Conservation (phyloP, 1,284 basidiomycete genomes). For the Ustilago vetiveriae region DNA sequence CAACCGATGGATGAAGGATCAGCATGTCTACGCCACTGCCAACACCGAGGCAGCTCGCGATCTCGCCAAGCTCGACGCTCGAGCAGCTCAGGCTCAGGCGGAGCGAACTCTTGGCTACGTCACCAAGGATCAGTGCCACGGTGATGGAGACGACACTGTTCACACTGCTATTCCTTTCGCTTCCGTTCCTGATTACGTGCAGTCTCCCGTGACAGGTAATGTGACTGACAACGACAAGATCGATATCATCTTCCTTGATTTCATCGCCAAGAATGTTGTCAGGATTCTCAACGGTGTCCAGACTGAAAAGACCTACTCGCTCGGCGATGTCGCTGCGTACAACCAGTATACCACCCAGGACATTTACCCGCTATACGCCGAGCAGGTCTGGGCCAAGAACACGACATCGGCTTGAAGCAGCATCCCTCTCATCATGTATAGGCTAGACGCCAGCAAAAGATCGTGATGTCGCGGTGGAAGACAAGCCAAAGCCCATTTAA, state of each 20-base stretch:
- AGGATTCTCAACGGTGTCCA: slow-evolving; percentile 39
- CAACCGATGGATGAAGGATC: slow-evolving; percentile 41
- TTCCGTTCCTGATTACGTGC: slow-evolving; percentile 58
- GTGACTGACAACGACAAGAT: slow-evolving; percentile 23
- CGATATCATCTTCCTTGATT: slow-evolving; percentile 55
- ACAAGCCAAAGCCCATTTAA: background rate
- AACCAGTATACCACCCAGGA: slow-evolving; percentile 60
- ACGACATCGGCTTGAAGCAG: background rate
- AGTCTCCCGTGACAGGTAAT: slow-evolving; percentile 26
- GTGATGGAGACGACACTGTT: slow-evolving; percentile 57
- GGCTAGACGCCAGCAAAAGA: background rate
- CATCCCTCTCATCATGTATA: no score
- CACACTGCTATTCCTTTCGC: slow-evolving; percentile 48
- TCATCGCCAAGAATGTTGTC: slow-evolving; percentile 43
- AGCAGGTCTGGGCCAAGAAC: slow-evolving; percentile 47
- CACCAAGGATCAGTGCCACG: slow-evolving; percentile 55
- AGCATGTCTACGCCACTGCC: slow-evolving; percentile 8
- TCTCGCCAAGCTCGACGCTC: slow-evolving; percentile 21
- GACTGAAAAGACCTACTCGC: slow-evolving; percentile 33
- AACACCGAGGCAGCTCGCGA: slow-evolving; percentile 7
- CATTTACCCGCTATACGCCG: slow-evolving; percentile 58
- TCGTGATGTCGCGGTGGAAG: background rate
- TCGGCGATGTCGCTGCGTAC: slow-evolving; percentile 43
- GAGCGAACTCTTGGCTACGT: slow-evolving; percentile 59
- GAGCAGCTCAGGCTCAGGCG: slow-evolving; percentile 17